phyloP scores from a whole-genome alignment of 352 stramenopile genomes.

The Phytopythium cucurbitacearum region DNA sequence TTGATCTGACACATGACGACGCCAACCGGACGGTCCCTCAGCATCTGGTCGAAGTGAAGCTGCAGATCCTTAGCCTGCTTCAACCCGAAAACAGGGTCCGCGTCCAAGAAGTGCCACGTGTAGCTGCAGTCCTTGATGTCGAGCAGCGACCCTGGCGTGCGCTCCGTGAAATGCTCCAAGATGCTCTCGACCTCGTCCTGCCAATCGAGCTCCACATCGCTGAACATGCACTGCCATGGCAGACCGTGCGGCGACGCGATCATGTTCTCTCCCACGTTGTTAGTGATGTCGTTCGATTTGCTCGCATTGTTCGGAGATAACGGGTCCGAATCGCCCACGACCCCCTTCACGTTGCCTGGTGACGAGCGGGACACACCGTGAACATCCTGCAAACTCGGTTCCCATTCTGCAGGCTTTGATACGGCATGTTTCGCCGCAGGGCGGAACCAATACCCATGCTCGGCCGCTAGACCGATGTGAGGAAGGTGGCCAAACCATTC shows the following conservation, averaged over 20 bases:
- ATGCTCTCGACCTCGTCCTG: conserved; percentile 76
- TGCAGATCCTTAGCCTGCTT: conserved; percentile 89
- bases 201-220: conserved; percentile 77
- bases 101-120: conserved; percentile 87
- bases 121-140: conserved; percentile 86
- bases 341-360: too few species aligned
- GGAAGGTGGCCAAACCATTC: conserved; percentile 83
- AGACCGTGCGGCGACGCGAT: conserved; percentile 27
- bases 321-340: conserved; percentile 11
- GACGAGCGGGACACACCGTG: too few species aligned
- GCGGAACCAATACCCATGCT: conserved; percentile 81
- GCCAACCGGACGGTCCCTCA: conserved; percentile 74
- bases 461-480: conserved; percentile 67
- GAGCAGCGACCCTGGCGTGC: conserved; percentile 79
- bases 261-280: conserved; percentile 7
- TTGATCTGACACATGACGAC: conserved; percentile 88
- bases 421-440: conserved; percentile 50
- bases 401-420: too few species aligned
- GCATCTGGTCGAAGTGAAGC: conserved; percentile 88
- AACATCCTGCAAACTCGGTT: too few species aligned
- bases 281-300: conserved; percentile 1
- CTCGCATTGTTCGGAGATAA: not conserved
- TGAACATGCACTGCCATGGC: conserved; percentile 81
- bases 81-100: conserved; percentile 78
- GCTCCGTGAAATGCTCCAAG: conserved; percentile 85